Conservation (phyloP, 2,329 filamentous ascomycete genomes). For the Pestalotiopsis sp. region DNA sequence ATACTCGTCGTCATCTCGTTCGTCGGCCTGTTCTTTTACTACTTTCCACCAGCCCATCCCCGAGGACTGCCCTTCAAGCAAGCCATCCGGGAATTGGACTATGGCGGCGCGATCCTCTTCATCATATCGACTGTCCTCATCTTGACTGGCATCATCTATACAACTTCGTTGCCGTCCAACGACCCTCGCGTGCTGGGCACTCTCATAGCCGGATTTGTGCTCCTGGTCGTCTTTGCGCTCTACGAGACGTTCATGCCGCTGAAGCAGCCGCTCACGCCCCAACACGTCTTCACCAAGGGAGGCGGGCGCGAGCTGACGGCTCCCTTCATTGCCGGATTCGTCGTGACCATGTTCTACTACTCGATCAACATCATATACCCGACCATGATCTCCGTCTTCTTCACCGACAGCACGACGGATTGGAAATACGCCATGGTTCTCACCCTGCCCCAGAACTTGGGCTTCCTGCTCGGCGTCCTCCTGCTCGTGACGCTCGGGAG, state of each 20-base stretch:
- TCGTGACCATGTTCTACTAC: slow-evolving; percentile 57
- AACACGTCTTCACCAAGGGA: slow-evolving; percentile 45
- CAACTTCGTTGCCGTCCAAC: slow-evolving; percentile 35
- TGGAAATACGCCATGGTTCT: slow-evolving; percentile 37
- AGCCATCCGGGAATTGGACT: slow-evolving; percentile 39
- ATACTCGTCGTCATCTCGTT: slow-evolving; percentile 46
- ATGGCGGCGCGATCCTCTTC: slow-evolving; percentile 40
- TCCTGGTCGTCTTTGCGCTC: slow-evolving; percentile 37
- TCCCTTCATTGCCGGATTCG: slow-evolving; percentile 44
- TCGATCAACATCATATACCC: slow-evolving; percentile 48
- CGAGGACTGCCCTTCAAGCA: slow-evolving; percentile 35
- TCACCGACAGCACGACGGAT: slow-evolving; percentile 29
- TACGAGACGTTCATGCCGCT: slow-evolving; percentile 40
- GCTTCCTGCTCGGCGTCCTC: slow-evolving; percentile 43
- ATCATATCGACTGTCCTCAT: slow-evolving; percentile 36
- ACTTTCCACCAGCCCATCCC: slow-evolving; percentile 35
- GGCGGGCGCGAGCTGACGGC: slow-evolving; percentile 49
- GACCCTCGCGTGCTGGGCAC: slow-evolving; percentile 39
- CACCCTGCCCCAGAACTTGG: slow-evolving; percentile 47
- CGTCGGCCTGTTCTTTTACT: slow-evolving; percentile 40
- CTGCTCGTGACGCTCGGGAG: slow-evolving; percentile 43
- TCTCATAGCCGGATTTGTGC: slow-evolving; percentile 36
- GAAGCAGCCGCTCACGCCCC: slow-evolving; percentile 44
- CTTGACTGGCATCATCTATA: slow-evolving; percentile 42
- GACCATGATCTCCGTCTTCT: slow-evolving; percentile 49